These are phyloP conservation scores for Podaxis mareebaensis DNA, from an alignment of 768 basidiomycete species.

Conservation along the genomic window DNA sequence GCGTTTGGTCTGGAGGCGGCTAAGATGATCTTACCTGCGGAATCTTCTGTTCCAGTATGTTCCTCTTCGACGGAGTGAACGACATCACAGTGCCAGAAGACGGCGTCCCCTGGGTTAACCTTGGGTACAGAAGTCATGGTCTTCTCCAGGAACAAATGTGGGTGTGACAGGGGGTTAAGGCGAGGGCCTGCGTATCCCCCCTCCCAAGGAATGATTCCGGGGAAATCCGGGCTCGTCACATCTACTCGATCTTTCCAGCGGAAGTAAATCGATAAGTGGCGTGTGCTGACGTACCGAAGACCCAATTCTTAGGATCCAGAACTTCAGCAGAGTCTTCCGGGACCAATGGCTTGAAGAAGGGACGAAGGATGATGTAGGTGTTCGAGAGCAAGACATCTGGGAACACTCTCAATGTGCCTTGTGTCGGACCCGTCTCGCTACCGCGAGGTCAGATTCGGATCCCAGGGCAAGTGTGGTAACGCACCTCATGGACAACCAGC, in stretches of 20 bases:
- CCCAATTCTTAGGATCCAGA: slow-evolving; percentile 55
- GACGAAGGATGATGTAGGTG: slow-evolving; percentile 71
- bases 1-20: neutral
- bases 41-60: slow-evolving; percentile 56
- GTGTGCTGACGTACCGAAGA: slow-evolving; percentile 38
- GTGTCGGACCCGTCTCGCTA: slow-evolving; percentile 64
- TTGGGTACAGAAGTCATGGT: slow-evolving; percentile 73
- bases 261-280: neutral
- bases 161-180: slow-evolving; percentile 59
- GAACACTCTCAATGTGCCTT: slow-evolving; percentile 72
- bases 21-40: slow-evolving; percentile 41
- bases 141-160: slow-evolving; percentile 61
- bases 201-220: slow-evolving; percentile 44
- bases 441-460: neutral
- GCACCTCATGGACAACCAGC: slow-evolving; percentile 74
- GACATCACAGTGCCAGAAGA: slow-evolving; percentile 75
- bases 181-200: slow-evolving; percentile 43
- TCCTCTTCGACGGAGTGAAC: slow-evolving; percentile 50
- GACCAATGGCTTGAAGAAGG: slow-evolving; percentile 66
- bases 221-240: slow-evolving; percentile 49
- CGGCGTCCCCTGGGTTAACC: slow-evolving; percentile 75
- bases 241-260: slow-evolving; percentile 33
- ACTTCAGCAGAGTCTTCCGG: slow-evolving; percentile 39
- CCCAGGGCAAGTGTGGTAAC: neutral
- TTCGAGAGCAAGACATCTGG: slow-evolving; percentile 68